A percentile compares a stretch with the other conserved stretches of the same genome.
These are phyloP conservation scores for Globisporangium spiculum DNA, from an alignment of 352 stramenopile species.

Conservation along the genomic window DNA sequence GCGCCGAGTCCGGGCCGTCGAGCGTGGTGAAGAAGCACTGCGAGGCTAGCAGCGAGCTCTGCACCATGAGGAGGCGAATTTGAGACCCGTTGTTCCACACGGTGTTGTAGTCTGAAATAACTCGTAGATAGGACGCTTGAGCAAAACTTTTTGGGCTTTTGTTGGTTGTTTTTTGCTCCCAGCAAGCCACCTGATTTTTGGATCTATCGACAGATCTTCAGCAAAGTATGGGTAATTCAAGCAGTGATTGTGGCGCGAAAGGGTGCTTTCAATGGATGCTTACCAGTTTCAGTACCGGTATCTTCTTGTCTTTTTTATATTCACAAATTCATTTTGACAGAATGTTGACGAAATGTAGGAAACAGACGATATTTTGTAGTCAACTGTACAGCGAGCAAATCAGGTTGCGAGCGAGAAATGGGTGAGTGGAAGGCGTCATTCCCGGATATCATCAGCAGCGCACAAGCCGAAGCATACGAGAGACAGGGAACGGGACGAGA, in stretches of 20 bases:
- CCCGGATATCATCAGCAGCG: not conserved
- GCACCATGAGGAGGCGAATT: constrained; percentile 2
- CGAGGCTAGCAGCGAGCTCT: not conserved
- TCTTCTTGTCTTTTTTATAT: too few species aligned
- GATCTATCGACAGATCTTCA: not conserved
- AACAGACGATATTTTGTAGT: too few species aligned
- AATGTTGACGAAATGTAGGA: too few species aligned
- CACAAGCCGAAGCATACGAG: not conserved
- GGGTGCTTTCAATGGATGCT: too few species aligned
- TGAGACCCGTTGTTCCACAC: too few species aligned
- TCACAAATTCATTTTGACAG: too few species aligned
- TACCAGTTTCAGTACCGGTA: too few species aligned
- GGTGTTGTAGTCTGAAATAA: too few species aligned
- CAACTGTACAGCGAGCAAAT: not conserved
- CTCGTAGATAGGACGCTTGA: not conserved
- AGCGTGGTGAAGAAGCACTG: not conserved
- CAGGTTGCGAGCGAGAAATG: not conserved
- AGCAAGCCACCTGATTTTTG: not conserved
- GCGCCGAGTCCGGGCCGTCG: constrained; percentile 4
- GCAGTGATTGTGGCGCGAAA: too few species aligned
- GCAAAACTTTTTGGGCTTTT: not conserved
- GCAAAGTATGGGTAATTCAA: not conserved
- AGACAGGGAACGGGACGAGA: not conserved
- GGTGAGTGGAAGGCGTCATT: not conserved
- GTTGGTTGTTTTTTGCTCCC: not conserved